Evolutionary conservation across 139 green algal genomes (phyloP).

Genomic region (Chlorella sp.): DNA sequence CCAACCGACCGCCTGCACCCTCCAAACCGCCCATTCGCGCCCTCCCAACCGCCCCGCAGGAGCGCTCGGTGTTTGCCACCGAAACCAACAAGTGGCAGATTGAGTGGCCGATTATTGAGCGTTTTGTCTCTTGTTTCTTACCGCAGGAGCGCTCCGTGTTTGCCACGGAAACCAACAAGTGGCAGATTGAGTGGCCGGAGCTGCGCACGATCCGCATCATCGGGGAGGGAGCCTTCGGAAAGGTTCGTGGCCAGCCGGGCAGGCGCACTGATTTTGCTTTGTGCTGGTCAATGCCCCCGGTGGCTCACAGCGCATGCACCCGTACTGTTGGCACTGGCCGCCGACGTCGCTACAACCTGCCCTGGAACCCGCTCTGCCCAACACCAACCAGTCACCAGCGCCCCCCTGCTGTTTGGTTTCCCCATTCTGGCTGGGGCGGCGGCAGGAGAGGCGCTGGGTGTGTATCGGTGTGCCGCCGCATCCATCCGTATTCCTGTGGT

Average conservation of each 20-base stretch:
- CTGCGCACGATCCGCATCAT: conserved; percentile 54
- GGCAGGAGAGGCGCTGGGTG: neutral
- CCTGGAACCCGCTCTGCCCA: no score
- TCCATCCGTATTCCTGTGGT: no score
- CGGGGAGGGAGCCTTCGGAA: conserved; percentile 69
- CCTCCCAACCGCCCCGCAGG: no score
- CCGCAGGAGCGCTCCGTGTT: conserved; percentile 13
- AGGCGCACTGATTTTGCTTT: neutral
- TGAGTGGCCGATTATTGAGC: conserved; percentile 29
- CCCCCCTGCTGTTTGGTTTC: no score
- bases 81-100: conserved; percentile 42
- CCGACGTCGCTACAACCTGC: no score
- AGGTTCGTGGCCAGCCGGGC: conserved; percentile 35
- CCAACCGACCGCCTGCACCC: no score
- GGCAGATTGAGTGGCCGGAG: conserved; percentile 48
- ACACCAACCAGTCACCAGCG: no score
- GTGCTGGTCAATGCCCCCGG: neutral
- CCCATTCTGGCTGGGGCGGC: no score
- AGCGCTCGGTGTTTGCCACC: neutral
- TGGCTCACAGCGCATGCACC: no score
- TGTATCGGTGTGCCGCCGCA: neutral
- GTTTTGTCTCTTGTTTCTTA: no score
- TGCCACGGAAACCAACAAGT: conserved; percentile 9
- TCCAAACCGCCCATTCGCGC: no score
- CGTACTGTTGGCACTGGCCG: no score